A percentile compares a stretch with the other conserved stretches of the same genome.
Conservation (phyloP, 495 filamentous ascomycete species). For the Annulohypoxylon bovei region DNA sequence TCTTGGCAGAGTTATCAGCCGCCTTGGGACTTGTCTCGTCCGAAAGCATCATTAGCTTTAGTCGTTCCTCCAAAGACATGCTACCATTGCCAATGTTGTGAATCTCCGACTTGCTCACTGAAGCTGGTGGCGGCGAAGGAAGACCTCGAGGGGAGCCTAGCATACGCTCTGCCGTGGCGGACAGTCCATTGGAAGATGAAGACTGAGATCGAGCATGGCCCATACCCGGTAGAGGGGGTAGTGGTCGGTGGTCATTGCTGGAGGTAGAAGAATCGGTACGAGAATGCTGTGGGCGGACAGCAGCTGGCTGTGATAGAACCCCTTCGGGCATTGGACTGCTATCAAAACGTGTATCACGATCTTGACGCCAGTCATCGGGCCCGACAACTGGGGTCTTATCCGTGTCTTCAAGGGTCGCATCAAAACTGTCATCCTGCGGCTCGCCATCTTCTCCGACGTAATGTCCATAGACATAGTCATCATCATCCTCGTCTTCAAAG, state of each 20-base stretch:
- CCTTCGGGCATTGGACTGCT: slow-evolving; percentile 70
- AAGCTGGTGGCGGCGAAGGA: slow-evolving; percentile 73
- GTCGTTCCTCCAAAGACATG: slow-evolving; percentile 83
- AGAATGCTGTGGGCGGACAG: slow-evolving; percentile 54
- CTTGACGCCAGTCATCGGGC: slow-evolving; percentile 93
- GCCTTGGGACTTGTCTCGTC: slow-evolving; percentile 65
- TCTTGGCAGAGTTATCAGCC: slow-evolving; percentile 40
- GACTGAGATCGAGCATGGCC: slow-evolving; percentile 50
- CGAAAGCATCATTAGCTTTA: slow-evolving; percentile 83
- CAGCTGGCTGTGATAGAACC: slow-evolving; percentile 30
- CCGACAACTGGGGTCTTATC: slow-evolving; percentile 97
- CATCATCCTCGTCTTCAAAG: slow-evolving; percentile 81
- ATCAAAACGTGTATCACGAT: slow-evolving; percentile 79
- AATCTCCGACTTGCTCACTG: slow-evolving; percentile 74
- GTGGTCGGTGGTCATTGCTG: slow-evolving; percentile 75
- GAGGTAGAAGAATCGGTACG: slow-evolving; percentile 75
- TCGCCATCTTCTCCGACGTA: slow-evolving; percentile 74
- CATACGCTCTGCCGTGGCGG: slow-evolving; percentile 71
- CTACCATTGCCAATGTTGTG: slow-evolving; percentile 71
- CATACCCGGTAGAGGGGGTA: slow-evolving; percentile 76
- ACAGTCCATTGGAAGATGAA: slow-evolving; percentile 57
- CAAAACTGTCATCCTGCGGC: slow-evolving; percentile 88
- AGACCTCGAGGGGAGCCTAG: slow-evolving; percentile 68
- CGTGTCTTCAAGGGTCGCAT: slow-evolving; percentile 91
- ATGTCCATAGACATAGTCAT: slow-evolving; percentile 61